phyloP scores from a whole-genome alignment of 2,329 filamentous ascomycete species.

The Tolypocladium tundrense region DNA sequence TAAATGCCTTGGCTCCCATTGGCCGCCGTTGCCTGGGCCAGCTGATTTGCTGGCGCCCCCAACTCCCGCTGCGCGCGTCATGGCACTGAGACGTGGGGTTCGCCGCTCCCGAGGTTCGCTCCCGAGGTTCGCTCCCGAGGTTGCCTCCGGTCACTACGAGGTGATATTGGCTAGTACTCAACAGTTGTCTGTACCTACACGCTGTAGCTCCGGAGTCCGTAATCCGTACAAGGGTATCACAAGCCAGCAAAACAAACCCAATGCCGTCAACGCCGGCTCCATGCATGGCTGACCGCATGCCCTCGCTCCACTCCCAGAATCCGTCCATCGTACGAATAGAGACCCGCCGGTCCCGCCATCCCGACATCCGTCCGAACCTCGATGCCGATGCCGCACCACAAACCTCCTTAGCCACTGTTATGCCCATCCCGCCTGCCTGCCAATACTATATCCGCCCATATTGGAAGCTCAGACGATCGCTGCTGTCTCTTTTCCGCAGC shows the following conservation, averaged over 20 bases:
- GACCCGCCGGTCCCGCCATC: background rate
- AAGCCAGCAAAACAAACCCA: background rate
- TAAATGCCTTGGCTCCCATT: background rate
- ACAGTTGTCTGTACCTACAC: background rate
- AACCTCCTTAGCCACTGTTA: background rate
- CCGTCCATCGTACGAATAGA: background rate
- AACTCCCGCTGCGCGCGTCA: background rate
- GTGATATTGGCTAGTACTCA: background rate
- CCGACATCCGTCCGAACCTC: background rate
- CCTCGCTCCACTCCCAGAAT: background rate
- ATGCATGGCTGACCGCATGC: background rate
- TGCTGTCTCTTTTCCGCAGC: conserved; percentile 19
- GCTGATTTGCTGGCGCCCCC: background rate
- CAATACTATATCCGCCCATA: background rate
- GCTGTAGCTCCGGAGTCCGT: background rate
- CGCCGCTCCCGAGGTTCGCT: too few relatives aligned
- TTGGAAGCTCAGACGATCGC: background rate
- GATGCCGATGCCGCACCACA: background rate
- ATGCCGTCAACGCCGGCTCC: background rate
- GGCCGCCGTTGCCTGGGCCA: background rate
- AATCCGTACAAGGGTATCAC: background rate
- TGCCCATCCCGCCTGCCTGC: background rate
- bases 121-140: too few relatives aligned
- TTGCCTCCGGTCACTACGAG: too few relatives aligned
- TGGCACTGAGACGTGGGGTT: background rate